Conservation (phyloP, 176 grass and related monocot genomes). For the Elymus sibiricus region DNA sequence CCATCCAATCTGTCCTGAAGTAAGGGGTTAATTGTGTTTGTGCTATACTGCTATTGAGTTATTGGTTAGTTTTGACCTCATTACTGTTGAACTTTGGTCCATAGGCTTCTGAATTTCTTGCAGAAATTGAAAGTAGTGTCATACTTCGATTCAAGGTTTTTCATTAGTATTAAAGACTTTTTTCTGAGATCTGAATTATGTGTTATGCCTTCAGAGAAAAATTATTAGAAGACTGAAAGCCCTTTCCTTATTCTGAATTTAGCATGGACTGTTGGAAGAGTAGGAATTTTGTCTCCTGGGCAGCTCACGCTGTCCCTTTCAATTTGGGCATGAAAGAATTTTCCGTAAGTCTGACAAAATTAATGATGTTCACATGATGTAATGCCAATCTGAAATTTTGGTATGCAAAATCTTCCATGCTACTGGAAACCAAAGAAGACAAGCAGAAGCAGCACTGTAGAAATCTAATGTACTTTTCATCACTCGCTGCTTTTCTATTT, state of each 20-base stretch:
- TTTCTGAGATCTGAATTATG: background rate
- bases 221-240: background rate
- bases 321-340: background rate
- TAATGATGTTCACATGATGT: background rate
- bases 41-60: background rate
- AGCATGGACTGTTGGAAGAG: background rate
- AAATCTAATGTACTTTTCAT: no score
- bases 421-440: background rate
- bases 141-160: background rate
- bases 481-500: no score
- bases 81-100: background rate
- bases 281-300: background rate
- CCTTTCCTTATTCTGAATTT: background rate
- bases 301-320: background rate
- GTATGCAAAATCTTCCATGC: background rate
- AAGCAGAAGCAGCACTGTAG: background rate
- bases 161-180: background rate
- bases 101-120: conserved; percentile 1
- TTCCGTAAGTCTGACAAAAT: background rate
- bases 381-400: background rate
- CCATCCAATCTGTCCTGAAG: background rate
- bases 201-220: background rate
- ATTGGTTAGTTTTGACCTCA: conserved; percentile 15
- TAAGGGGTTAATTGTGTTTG: background rate
- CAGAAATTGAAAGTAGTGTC: background rate